Conservation (phyloP, 805 yeast genomes). For the Yarrowia sp. region DNA sequence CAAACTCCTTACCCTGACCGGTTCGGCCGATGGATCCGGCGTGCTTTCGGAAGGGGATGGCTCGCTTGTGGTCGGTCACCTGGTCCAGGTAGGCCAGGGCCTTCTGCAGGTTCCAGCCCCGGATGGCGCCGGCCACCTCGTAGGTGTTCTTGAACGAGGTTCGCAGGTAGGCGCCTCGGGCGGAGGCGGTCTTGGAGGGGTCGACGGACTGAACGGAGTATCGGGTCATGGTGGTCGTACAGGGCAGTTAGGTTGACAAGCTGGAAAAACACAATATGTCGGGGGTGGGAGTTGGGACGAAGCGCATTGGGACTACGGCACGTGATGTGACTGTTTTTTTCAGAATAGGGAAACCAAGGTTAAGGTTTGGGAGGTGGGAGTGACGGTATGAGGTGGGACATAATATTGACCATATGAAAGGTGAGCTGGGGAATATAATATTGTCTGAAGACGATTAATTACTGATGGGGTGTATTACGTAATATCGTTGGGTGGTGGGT, state of each 20-base stretch:
- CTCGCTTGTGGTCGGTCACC: conserved; percentile 98
- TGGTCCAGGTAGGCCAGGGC: conserved; percentile 96
- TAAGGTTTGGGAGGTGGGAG: too few species aligned
- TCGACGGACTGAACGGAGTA: conserved; percentile 99
- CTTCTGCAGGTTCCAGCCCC: conserved; percentile 96
- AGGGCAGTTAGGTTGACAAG: conserved; percentile 9
- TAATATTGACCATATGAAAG: too few species aligned
- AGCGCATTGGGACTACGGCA: conserved; percentile 1
- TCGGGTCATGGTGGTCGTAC: conserved; percentile 79
- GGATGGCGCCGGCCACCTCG: conserved; percentile 98
- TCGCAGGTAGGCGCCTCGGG: conserved; percentile 99
- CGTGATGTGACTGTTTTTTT: conserved; percentile 35
- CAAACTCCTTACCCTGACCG: conserved; percentile 99
- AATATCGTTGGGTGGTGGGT: too few species aligned
- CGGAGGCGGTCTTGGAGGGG: conserved; percentile 99
- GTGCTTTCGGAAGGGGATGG: conserved; percentile 99
- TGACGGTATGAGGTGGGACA: too few species aligned
- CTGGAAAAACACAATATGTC: conserved; percentile 14
- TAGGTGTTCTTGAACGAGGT: conserved; percentile 99
- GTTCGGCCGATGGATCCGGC: conserved; percentile 97
- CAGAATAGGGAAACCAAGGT: too few species aligned
- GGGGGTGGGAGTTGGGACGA: conserved; percentile 24
- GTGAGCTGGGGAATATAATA: too few species aligned
- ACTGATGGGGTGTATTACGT: too few species aligned
- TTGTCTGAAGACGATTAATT: too few species aligned